Evolutionary conservation across 164 flowering plant genomes (phyloP).

Genomic region (Vitis rotundifolia): DNA sequence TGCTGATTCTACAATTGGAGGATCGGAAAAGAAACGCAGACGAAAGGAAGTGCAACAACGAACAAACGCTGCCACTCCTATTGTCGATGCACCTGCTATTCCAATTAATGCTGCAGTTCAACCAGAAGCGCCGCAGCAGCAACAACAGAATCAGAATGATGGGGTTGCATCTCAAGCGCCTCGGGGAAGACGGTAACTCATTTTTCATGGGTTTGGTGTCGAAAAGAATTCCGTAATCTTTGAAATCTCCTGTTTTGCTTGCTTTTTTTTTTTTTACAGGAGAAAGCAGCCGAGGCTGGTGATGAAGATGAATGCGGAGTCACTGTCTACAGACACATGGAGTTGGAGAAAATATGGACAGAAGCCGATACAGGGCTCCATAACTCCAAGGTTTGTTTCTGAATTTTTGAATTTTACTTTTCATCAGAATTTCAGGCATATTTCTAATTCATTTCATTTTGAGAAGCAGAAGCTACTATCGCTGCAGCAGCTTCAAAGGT

Average conservation of each 20-base stretch:
- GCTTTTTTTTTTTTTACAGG: constrained; percentile 12
- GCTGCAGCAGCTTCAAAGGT: constrained; percentile 58
- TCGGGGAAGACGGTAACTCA: too few species aligned
- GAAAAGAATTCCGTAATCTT: background rate
- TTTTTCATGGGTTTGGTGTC: too few species aligned
- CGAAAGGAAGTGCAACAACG: too few species aligned
- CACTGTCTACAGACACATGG: constrained; percentile 25
- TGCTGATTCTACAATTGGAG: background rate
- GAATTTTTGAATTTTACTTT: constrained; percentile 23
- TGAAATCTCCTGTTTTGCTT: background rate
- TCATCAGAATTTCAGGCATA: constrained; percentile 17
- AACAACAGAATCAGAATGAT: too few species aligned
- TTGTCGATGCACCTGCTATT: too few species aligned
- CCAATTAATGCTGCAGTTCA: too few species aligned
- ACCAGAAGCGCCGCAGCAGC: too few species aligned
- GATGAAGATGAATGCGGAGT: constrained; percentile 16
- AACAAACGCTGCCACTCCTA: too few species aligned
- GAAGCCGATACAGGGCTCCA: background rate
- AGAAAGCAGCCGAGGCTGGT: constrained; percentile 31
- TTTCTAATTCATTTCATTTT: background rate
- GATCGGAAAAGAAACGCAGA: background rate
- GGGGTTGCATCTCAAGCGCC: too few species aligned
- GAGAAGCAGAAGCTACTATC: constrained; percentile 29
- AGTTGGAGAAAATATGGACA: constrained; percentile 47
- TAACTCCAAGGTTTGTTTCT: too few species aligned